Base-by-base conservation (phyloP, 768 basidiomycete genomes). In the Leucosporidium scottii region DNA sequence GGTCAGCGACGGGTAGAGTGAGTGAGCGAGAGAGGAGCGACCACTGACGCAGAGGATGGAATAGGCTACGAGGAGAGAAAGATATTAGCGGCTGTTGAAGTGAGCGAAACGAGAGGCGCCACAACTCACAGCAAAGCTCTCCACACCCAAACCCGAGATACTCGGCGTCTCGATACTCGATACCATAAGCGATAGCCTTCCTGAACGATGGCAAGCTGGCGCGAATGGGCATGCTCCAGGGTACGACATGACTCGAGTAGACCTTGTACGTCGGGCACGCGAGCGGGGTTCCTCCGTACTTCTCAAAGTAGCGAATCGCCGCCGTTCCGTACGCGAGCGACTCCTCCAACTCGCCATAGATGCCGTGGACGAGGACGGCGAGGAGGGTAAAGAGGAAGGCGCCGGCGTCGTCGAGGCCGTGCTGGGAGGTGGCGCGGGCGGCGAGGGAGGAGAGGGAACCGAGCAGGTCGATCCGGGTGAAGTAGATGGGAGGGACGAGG, bases 191-290 rank as follows among this genome's bases (percentile, higher is more conserved):
- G 39, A 72, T 49, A 2, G 71, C 58, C 6, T 28, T 3, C 4
- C 59, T 61, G 31, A 68, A 72, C 9, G 62, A 56, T 6, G 65
- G 61, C 20, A 68, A n/a, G 3, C 44, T 59, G 6, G 62, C 67
- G 4, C 27, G 23, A 1, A 72, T 34, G 1, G 67, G 48, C 28
- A 36, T 23, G 1, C 61, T 20, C 70, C 70, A 71, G 15, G 65
- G 36, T 0, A 50, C 64, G 36, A 71, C 70, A 36, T 71, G 70
- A 12, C 50, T 55, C 36, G 66, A 61, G 48, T 60, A 68, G 6
- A 72, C 71, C 61, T 72, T 72, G 67, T 66, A 72, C 12, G 67
- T 68, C 39, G 71, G 64, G 28, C 71, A 72, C 1, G 67, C 67
- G 31, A 68, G 59, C 13, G 64, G 58, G 12, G 64, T 61, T 0